Conservation (phyloP, 352 stramenopile genomes). For the Elongisporangium anandrum region DNA sequence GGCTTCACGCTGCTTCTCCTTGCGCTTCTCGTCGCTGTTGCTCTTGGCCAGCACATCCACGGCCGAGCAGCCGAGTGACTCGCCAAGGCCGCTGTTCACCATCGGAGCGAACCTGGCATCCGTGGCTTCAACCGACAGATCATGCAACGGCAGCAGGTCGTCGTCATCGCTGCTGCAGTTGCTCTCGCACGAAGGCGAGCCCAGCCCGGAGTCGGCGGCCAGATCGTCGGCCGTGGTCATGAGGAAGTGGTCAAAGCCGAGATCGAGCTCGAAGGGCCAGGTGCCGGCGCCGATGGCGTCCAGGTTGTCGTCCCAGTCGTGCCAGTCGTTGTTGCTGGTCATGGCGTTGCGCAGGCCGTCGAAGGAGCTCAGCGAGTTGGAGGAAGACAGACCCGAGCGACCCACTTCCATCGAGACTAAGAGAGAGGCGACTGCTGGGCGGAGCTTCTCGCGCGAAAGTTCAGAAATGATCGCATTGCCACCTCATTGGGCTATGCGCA, state of each 20-base stretch:
- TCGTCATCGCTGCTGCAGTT: background rate
- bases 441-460: slow-evolving; percentile 9
- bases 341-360: slow-evolving; percentile 15
- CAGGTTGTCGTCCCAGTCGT: slow-evolving; percentile 33
- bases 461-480: slow-evolving; percentile 13
- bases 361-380: slow-evolving; percentile 1
- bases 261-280: slow-evolving; percentile 40
- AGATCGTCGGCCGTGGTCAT: slow-evolving; percentile 50
- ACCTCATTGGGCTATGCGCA: background rate
- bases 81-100: background rate
- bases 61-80: background rate
- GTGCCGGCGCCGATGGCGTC: slow-evolving; percentile 16
- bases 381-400: slow-evolving; percentile 12
- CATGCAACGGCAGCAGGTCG: background rate
- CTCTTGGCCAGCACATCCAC: slow-evolving; percentile 1
- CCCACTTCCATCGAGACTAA: slow-evolving; percentile 11
- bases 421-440: no score
- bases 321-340: slow-evolving; percentile 25
- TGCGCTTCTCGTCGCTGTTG: slow-evolving; percentile 5
- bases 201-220: background rate
- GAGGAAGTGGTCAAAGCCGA: slow-evolving; percentile 62
- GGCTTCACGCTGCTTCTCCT: slow-evolving; percentile 6
- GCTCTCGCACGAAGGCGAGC: background rate
- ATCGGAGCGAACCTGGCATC: background rate
- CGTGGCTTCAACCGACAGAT: background rate